These are phyloP conservation scores for Coccomyxa sp. DNA, from an alignment of 139 green algal genomes.

Conservation along the genomic window DNA sequence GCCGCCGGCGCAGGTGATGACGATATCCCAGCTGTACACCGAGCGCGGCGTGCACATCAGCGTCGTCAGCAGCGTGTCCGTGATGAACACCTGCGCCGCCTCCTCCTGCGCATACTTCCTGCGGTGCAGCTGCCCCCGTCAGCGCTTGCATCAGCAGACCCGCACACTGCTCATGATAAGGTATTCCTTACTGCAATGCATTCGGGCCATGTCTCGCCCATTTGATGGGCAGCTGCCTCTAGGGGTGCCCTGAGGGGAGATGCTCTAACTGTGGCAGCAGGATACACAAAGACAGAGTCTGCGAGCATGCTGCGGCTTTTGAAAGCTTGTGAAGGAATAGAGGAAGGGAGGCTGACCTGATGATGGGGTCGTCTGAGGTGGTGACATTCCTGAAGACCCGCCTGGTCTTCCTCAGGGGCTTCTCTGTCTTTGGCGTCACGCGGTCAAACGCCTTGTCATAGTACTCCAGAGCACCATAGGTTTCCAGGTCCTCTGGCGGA, in stretches of 20 bases:
- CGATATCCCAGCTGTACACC: slow-evolving; percentile 91
- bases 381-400: slow-evolving; percentile 71
- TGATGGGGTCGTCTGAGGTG: slow-evolving; percentile 87
- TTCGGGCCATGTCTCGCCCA: too few relatives aligned
- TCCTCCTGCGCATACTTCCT: slow-evolving; percentile 57
- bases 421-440: slow-evolving; percentile 75
- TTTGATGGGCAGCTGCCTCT: too few relatives aligned
- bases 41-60: slow-evolving; percentile 91
- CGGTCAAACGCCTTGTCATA: slow-evolving; percentile 92
- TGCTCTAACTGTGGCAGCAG: too few relatives aligned
- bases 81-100: slow-evolving; percentile 82
- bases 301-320: too few relatives aligned
- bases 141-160: too few relatives aligned
- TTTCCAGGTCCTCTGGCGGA: slow-evolving; percentile 42
- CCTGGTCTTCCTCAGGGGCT: slow-evolving; percentile 67
- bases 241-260: too few relatives aligned
- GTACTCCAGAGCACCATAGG: slow-evolving; percentile 70
- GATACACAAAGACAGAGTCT: too few relatives aligned
- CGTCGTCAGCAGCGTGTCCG: slow-evolving; percentile 84
- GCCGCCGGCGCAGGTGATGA: slow-evolving; percentile 55
- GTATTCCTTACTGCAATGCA: too few relatives aligned
- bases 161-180: too few relatives aligned
- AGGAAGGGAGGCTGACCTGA: slow-evolving; percentile 36
- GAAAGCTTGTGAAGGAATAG: too few relatives aligned
- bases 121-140: too few relatives aligned